A percentile compares a stretch with the other conserved stretches of the same genome.
These are phyloP conservation scores for Isatis tinctoria DNA, from an alignment of 345 rosid species.

Conservation along the genomic window DNA sequence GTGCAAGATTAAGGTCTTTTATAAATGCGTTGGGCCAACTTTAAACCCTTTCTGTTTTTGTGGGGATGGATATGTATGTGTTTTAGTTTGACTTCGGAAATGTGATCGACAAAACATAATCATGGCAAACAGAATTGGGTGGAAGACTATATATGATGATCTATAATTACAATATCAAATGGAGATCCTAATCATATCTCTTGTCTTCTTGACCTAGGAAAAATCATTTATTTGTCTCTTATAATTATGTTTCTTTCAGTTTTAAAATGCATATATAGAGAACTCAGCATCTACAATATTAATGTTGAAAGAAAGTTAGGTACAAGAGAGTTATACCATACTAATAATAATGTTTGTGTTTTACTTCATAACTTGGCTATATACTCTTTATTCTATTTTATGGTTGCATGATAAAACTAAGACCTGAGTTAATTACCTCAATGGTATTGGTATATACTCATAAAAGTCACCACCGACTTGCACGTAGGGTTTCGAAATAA, in stretches of 20 bases:
- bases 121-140: constrained; percentile 23
- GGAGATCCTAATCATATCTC: constrained; percentile 22
- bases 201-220: constrained; percentile 22
- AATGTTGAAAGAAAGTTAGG: neutral
- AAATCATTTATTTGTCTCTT: constrained; percentile 18
- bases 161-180: constrained; percentile 17
- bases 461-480: neutral
- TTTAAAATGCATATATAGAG: neutral
- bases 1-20: neutral
- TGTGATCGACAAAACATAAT: constrained; percentile 21
- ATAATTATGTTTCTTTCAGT: neutral
- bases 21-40: neutral
- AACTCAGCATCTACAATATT: neutral
- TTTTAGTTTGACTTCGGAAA: constrained; percentile 22
- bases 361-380: neutral
- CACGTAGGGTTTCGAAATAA: neutral
- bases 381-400: neutral
- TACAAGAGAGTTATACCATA: neutral
- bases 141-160: constrained; percentile 22
- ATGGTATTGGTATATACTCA: neutral
- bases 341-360: neutral
- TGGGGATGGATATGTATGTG: neutral
- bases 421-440: neutral
- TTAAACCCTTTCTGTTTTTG: neutral
- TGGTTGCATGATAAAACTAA: neutral